Evolutionary conservation across 1,284 basidiomycete genomes (phyloP), one percentile per base, ranked within the genome.

Genomic region (Rugosomyces carneus): DNA sequence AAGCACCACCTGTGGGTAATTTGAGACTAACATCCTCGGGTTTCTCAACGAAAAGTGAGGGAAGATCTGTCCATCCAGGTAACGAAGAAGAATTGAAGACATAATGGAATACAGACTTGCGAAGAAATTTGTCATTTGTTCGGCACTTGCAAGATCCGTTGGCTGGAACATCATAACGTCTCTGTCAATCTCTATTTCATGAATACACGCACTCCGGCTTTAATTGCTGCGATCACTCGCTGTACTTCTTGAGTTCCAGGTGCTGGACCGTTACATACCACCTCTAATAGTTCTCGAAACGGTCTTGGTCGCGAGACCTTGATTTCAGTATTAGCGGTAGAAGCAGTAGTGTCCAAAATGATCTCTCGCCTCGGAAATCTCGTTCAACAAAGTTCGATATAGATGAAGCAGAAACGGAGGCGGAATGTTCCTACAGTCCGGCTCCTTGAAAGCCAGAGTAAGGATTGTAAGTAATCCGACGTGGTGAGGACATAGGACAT

Each of bases 401-500:
- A 86, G 57, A 53, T 81, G 76, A 19, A 87, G 66, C n/a, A 77
- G 58, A 56, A 84, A 88, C 3, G 62, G 53, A n/a, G 72, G 59
- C 0, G 82, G 76, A 13, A 85, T 66, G 15, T 68, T 68, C 45
- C 68, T 71, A 10, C 68, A 62, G 13, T 72, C 70, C 43, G 72
- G 70, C 48, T 80, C 76, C 54, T 77, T 78, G 60, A 81, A 84
- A 1, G 74, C 64, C 9, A 81, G 65, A 48, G 78, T 65, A 31
- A 88, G 67, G 29, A 88, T 66, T 32, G 74, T 73, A 23, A 89
- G 65, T 11, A 89, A 64, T 40, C 73, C 73, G 37, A 90, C 66
- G 59, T 90, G 87, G 56, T 90, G 87, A 1, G 87, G 84, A 46
- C 78, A 72, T 24, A 86, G 69, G 42, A 76, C 68, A 61, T 84